Base-by-base conservation (phyloP, 2,329 filamentous ascomycete genomes). In the Grosmannia clavigera region DNA sequence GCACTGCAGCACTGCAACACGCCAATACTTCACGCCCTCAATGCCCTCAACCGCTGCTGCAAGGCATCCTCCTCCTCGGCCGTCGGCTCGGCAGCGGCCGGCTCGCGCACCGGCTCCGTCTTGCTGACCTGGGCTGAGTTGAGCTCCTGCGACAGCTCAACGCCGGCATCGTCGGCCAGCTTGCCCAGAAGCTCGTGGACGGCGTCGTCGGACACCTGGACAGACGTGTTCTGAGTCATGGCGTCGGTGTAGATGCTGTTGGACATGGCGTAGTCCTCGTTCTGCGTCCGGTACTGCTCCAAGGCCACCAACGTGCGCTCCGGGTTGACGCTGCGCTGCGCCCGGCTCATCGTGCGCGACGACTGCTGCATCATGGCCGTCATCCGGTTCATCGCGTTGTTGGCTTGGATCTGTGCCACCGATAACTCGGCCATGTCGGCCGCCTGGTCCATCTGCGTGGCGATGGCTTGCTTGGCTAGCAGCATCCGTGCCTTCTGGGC, bases 151-250 rank as follows among this genome's bases (percentile, higher is more conserved):
- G 84, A 84, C 63, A 95, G 77, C 72, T 94, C 88, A 58, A 96
- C 82, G 59, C 91, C 91, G 11, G 88, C 90, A 72, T 95, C 90
- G 71, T 95, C 91, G 64, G 90, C 90, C 52, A 94, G 83, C 74
- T 95, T 88, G 64, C 83, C 86, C 74, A 95, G 87, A 63, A 95
- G 75, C 65, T 90, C 85, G 71, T 95, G 90, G 2, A 95, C 90
- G 66, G 92, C 90, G 66, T 95, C 90, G 70, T 95, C 73, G 76
- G 88, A 75, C 75, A 92, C 71, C 78, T 88, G 70, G 76, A 86
- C 68, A 73, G 88, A 71, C 1, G 90, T 95, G 46, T 87, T 87
- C 62, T 87, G 86, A 27, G 82, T 84, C 63, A 92, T 92, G 62
- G 90, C 88, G 69, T 92, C 90, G 72, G 92, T 89, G 73, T 94